Evolutionary conservation across 2,329 filamentous ascomycete species (phyloP).

Genomic region (Stagonosporopsis vannaccii): DNA sequence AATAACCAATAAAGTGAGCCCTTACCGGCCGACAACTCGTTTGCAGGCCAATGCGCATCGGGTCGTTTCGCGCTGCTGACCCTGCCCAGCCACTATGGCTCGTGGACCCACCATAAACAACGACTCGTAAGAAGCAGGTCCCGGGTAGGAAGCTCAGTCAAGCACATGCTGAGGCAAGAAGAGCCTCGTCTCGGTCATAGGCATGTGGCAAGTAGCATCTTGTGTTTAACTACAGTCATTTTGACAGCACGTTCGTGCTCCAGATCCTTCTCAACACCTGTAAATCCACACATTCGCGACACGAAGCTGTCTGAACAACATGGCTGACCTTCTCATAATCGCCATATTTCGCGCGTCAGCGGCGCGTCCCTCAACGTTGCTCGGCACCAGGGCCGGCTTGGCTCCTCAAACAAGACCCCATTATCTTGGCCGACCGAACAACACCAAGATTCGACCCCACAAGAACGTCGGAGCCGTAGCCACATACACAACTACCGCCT

Average conservation of each 20-base stretch:
- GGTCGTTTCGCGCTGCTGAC: not conserved
- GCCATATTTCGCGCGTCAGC: not conserved
- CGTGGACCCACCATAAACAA: not conserved
- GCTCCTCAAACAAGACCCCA: not conserved
- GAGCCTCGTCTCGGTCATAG: not conserved
- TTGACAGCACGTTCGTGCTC: not conserved
- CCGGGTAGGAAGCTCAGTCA: not conserved
- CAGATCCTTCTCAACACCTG: not conserved
- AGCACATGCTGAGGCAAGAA: not conserved
- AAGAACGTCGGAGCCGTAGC: not conserved
- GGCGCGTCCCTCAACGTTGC: not conserved
- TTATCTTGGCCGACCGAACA: conserved; percentile 6
- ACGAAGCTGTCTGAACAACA: not conserved
- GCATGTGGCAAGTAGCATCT: not conserved
- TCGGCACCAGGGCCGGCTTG: conserved; percentile 10
- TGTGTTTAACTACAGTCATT: not conserved
- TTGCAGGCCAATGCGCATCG: not conserved
- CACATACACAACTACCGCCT: not conserved
- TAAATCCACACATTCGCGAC: not conserved
- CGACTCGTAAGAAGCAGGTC: not conserved
- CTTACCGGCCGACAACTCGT: not conserved
- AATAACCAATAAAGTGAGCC: not conserved
- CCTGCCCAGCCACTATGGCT: conserved; percentile 3
- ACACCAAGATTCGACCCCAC: conserved; percentile 2
- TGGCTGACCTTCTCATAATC: not conserved